phyloP scores from a whole-genome alignment of 2,329 filamentous ascomycete genomes.

The Neonectria coccinea region DNA sequence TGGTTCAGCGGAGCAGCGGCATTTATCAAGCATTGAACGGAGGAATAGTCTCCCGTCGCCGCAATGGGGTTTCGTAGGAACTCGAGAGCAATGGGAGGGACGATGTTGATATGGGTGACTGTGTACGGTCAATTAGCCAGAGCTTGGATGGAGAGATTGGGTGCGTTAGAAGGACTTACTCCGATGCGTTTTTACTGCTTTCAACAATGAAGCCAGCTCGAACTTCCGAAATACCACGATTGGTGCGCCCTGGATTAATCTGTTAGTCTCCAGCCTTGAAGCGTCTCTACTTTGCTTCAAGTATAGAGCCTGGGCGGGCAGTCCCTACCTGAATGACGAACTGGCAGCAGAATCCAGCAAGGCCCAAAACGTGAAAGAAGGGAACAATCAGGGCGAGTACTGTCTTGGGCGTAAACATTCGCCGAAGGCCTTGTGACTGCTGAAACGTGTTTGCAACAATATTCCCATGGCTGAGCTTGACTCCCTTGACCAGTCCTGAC shows the following conservation, averaged over 20 bases:
- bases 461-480: conserved; percentile 13
- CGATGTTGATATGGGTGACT: conserved; percentile 22
- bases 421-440: conserved; percentile 16
- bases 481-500: conserved; percentile 18
- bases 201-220: conserved; percentile 10
- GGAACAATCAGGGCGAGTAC: conserved; percentile 19
- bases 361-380: conserved; percentile 16
- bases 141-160: neutral
- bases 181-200: conserved; percentile 9
- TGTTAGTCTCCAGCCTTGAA: neutral
- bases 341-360: conserved; percentile 20
- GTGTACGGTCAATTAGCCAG: neutral
- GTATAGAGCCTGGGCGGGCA: no score
- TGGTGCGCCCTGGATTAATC: conserved; percentile 1
- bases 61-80: conserved; percentile 11
- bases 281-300: no score
- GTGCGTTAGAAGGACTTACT: conserved; percentile 1
- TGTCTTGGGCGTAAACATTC: conserved; percentile 11
- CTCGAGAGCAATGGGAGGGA: conserved; percentile 17
- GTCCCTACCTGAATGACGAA: conserved; percentile 14
- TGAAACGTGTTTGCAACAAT: conserved; percentile 22
- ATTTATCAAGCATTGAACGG: conserved; percentile 15
- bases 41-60: conserved; percentile 12
- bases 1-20: conserved; percentile 20
- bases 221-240: conserved; percentile 16